A percentile compares a stretch with the other conserved stretches of the same genome.
These are phyloP conservation scores for Parafenestella ontariensis DNA, from an alignment of 2,329 filamentous ascomycete species.

Conservation along the genomic window DNA sequence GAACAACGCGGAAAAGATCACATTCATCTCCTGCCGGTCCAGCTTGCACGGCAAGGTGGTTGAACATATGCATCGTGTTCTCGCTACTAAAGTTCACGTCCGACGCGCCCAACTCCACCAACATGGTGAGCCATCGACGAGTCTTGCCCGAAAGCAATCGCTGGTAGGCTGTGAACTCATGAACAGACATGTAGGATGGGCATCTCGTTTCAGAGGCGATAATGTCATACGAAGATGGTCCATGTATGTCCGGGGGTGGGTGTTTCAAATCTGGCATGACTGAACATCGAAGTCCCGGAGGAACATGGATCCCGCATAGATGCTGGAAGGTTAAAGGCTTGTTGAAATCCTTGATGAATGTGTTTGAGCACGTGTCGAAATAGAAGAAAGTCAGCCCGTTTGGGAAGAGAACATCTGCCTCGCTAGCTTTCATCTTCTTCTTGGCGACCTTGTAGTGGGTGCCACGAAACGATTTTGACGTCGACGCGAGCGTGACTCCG, in stretches of 20 bases:
- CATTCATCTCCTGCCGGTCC: slow-evolving; percentile 55
- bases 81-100: slow-evolving; percentile 65
- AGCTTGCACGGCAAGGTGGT: slow-evolving; percentile 60
- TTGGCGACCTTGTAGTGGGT: slow-evolving; percentile 55
- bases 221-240: slow-evolving; percentile 61
- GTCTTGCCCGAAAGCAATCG: slow-evolving; percentile 53
- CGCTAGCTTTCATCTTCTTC: slow-evolving; percentile 30
- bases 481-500: slow-evolving; percentile 51
- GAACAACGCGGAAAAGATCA: slow-evolving; percentile 52
- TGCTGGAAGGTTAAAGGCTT: slow-evolving; percentile 50
- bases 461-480: slow-evolving; percentile 51
- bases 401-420: slow-evolving; percentile 51
- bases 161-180: slow-evolving; percentile 63
- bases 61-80: slow-evolving; percentile 57
- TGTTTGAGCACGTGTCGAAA: slow-evolving; percentile 49
- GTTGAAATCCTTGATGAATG: slow-evolving; percentile 50
- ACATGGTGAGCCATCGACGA: slow-evolving; percentile 56
- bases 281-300: slow-evolving; percentile 17
- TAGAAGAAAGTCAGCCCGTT: slow-evolving; percentile 57
- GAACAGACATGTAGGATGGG: slow-evolving; percentile 52
- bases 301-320: slow-evolving; percentile 18
- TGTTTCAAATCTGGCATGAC: slow-evolving; percentile 40
- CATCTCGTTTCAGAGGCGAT: slow-evolving; percentile 58
- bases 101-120: slow-evolving; percentile 58
- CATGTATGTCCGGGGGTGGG: slow-evolving; percentile 22